A percentile compares a stretch with the other conserved stretches of the same genome.
These are phyloP conservation scores for Symmetrospora coprosmae DNA, from an alignment of 768 basidiomycete species.

Conservation along the genomic window DNA sequence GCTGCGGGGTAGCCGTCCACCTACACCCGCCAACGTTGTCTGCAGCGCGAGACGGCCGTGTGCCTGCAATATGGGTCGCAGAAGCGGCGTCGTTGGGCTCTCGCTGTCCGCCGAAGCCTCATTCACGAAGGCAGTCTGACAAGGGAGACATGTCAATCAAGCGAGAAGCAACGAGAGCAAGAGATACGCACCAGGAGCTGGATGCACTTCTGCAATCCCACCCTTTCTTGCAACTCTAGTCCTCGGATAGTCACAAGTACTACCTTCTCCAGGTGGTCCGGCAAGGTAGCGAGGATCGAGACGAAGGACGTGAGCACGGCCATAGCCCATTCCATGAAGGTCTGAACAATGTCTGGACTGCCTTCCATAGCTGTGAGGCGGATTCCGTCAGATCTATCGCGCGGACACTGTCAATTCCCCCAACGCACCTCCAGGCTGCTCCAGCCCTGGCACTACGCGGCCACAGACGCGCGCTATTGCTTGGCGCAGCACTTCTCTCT, in stretches of 20 bases:
- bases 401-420: too few species aligned
- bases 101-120: slow-evolving; percentile 31
- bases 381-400: neutral
- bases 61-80: slow-evolving; percentile 35
- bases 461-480: too few species aligned
- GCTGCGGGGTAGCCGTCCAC: slow-evolving; percentile 34
- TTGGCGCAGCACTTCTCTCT: too few species aligned
- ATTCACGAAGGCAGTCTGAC: slow-evolving; percentile 31
- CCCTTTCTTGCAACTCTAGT: slow-evolving; percentile 38
- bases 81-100: slow-evolving; percentile 32
- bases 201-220: slow-evolving; percentile 37
- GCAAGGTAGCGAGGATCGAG: slow-evolving; percentile 33
- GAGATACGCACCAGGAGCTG: slow-evolving; percentile 37
- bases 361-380: slow-evolving; percentile 28
- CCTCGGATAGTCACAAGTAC: slow-evolving; percentile 36
- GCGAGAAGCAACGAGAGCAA: neutral
- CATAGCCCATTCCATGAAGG: slow-evolving; percentile 38
- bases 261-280: slow-evolving; percentile 34
- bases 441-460: too few species aligned
- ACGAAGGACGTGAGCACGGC: neutral
- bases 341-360: slow-evolving; percentile 39
- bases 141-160: neutral
- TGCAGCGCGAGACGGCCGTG: slow-evolving; percentile 33
- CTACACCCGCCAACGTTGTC: neutral
- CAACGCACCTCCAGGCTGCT: too few species aligned